A percentile compares a stretch with the other conserved stretches of the same genome.
phyloP scores from a whole-genome alignment of 2,329 filamentous ascomycete genomes.

The Rutstroemia sp. region DNA sequence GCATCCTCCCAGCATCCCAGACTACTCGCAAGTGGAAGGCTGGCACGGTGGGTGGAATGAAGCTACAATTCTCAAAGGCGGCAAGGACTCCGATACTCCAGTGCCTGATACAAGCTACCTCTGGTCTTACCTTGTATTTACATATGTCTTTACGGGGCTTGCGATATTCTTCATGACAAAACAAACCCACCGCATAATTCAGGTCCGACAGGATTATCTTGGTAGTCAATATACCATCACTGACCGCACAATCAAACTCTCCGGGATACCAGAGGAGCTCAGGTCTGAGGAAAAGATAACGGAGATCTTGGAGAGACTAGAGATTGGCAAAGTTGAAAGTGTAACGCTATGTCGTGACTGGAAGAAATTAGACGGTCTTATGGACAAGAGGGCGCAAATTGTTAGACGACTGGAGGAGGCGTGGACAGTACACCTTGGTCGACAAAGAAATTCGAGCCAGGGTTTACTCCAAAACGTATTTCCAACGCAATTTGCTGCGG shows the following conservation, averaged over 20 bases:
- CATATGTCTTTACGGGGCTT: constrained; percentile 81
- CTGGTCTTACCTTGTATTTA: constrained; percentile 92
- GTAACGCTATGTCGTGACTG: constrained; percentile 85
- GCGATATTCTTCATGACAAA: constrained; percentile 76
- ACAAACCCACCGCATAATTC: constrained; percentile 80
- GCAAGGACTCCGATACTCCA: constrained; percentile 8
- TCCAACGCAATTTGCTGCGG: constrained; percentile 35
- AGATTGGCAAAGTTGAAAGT: constrained; percentile 82
- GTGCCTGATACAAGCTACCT: constrained; percentile 46
- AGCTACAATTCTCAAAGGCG: background rate
- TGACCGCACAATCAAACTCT: constrained; percentile 85
- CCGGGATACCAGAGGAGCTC: constrained; percentile 75
- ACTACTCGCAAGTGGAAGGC: constrained; percentile 2
- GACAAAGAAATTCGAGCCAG: constrained; percentile 20
- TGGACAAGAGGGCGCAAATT: constrained; percentile 57
- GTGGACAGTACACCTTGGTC: constrained; percentile 71
- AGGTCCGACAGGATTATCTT: constrained; percentile 80
- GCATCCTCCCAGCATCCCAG: constrained; percentile 27
- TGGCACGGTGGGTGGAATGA: constrained; percentile 4
- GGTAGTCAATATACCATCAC: constrained; percentile 93
- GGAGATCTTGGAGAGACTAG: constrained; percentile 76
- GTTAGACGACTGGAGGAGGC: constrained; percentile 72
- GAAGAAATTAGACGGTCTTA: constrained; percentile 69
- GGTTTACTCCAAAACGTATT: constrained; percentile 32
- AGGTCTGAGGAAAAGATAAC: constrained; percentile 78